Conservation (phyloP, 805 yeast genomes). For the Myxozyma geophila region DNA sequence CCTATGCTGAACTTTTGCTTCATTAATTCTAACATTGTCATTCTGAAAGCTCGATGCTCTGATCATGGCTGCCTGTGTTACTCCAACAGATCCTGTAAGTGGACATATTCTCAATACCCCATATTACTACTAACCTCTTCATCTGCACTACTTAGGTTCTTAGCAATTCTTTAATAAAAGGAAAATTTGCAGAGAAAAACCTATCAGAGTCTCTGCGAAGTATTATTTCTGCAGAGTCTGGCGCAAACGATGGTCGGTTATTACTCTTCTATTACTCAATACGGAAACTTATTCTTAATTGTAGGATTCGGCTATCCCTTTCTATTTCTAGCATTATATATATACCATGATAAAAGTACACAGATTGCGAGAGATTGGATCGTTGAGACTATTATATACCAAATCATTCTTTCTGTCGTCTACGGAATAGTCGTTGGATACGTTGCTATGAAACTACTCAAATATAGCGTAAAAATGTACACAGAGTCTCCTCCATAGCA, state of each 20-base stretch:
- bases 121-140: background rate
- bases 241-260: constrained; percentile 59
- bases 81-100: constrained; percentile 78
- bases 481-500: background rate
- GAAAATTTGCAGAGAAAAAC: constrained; percentile 64
- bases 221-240: constrained; percentile 70
- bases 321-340: constrained; percentile 60
- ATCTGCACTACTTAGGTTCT: background rate
- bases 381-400: constrained; percentile 62
- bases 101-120: constrained; percentile 59
- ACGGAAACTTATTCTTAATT: background rate
- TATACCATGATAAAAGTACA: constrained; percentile 57
- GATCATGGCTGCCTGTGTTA: constrained; percentile 68
- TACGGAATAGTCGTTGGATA: constrained; percentile 61
- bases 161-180: constrained; percentile 52
- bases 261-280: background rate
- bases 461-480: constrained; percentile 54
- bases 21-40: constrained; percentile 41
- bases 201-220: constrained; percentile 67
- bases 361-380: constrained; percentile 68
- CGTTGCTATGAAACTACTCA: constrained; percentile 55
- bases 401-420: constrained; percentile 58
- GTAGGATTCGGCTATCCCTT: constrained; percentile 62
- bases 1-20: background rate
- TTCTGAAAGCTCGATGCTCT: constrained; percentile 51